Evolutionary conservation across 768 basidiomycete genomes (phyloP).

Genomic region (Naganishia randhawae): DNA sequence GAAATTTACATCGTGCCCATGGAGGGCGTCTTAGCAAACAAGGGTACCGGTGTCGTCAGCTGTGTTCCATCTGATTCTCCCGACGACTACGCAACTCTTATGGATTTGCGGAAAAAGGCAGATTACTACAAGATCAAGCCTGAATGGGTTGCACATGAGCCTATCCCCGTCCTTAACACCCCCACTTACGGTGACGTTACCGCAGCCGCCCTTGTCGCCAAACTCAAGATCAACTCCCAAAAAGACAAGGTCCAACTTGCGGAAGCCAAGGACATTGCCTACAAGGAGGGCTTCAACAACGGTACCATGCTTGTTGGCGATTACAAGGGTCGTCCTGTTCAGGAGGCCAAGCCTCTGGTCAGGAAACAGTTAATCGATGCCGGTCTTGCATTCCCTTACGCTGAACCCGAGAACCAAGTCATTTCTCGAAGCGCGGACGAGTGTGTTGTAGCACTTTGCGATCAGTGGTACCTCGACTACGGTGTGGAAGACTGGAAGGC

Average conservation of each 20-base stretch:
- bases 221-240: slow-evolving; percentile 90
- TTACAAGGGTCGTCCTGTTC: slow-evolving; percentile 80
- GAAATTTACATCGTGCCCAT: slow-evolving; percentile 97
- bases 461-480: slow-evolving; percentile 99
- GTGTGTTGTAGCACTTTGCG: slow-evolving; percentile 95
- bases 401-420: slow-evolving; percentile 88
- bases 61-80: slow-evolving; percentile 98
- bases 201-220: slow-evolving; percentile 74
- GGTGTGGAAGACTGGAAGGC: slow-evolving; percentile 86
- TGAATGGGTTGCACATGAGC: slow-evolving; percentile 76
- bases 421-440: slow-evolving; percentile 90
- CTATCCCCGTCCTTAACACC: slow-evolving; percentile 80
- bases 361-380: slow-evolving; percentile 73
- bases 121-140: slow-evolving; percentile 94
- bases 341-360: slow-evolving; percentile 87
- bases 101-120: slow-evolving; percentile 90
- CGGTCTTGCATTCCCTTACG: slow-evolving; percentile 80
- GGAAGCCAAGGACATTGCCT: slow-evolving; percentile 95
- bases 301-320: slow-evolving; percentile 88
- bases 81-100: slow-evolving; percentile 85
- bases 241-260: slow-evolving; percentile 88
- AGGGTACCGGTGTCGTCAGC: slow-evolving; percentile 98
- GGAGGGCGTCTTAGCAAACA: slow-evolving; percentile 94
- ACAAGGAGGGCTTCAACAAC: slow-evolving; percentile 96
- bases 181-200: slow-evolving; percentile 89